Evolutionary conservation across 164 flowering plant species (phyloP).

Genomic region (Umbellularia californica): DNA sequence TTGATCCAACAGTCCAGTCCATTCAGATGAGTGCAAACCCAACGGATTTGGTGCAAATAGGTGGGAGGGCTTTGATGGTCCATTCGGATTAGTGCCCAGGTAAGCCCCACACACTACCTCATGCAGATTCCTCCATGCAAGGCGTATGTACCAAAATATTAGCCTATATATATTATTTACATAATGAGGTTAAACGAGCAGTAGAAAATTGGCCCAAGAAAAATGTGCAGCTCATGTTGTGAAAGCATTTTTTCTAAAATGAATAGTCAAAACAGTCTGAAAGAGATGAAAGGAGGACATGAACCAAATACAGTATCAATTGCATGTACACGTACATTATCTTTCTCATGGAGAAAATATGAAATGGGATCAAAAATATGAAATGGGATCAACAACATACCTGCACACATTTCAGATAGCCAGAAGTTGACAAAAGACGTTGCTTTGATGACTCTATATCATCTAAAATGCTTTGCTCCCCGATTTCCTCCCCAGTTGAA

Average conservation of each 20-base stretch:
- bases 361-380: not conserved
- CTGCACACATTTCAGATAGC: conserved; percentile 96
- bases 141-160: too few relatives aligned
- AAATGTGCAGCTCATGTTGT: not conserved
- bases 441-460: conserved; percentile 76
- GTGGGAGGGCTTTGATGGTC: too few relatives aligned
- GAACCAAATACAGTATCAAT: not conserved
- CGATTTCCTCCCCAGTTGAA: conserved; percentile 28
- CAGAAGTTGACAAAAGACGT: conserved; percentile 70
- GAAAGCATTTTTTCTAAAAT: not conserved
- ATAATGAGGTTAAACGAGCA: not conserved
- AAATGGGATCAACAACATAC: conserved; percentile 24
- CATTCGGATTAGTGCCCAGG: too few relatives aligned
- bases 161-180: too few relatives aligned
- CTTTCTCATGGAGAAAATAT: not conserved
- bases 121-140: too few relatives aligned
- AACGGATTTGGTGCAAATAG: too few relatives aligned
- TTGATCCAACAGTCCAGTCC: too few relatives aligned
- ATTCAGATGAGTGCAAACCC: too few relatives aligned
- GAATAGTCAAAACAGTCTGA: not conserved
- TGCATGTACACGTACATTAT: not conserved
- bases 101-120: too few relatives aligned
- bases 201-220: not conserved
- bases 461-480: conserved; percentile 39
- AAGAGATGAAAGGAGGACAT: not conserved